Conservation (phyloP, 202 grass and related monocot species). For the Schoenoplectus triqueter region DNA sequence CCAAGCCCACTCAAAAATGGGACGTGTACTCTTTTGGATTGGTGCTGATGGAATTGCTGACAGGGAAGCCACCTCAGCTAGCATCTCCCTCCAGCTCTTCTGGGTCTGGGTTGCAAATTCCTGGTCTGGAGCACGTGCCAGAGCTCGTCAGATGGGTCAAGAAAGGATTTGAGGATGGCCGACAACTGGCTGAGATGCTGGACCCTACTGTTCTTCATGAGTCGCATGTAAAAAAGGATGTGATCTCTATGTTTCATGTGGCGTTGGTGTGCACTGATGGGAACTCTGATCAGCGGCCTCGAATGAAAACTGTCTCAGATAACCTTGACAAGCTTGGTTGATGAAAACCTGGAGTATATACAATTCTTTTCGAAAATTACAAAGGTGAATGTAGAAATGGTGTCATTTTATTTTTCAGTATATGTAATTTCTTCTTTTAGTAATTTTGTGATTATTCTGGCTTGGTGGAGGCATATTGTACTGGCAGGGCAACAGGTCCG, state of each 20-base stretch:
- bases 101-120: constrained; percentile 21
- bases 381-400: constrained; percentile 29
- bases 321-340: constrained; percentile 69
- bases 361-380: constrained; percentile 5
- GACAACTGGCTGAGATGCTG: constrained; percentile 63
- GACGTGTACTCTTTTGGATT: constrained; percentile 83
- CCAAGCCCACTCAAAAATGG: constrained; percentile 52
- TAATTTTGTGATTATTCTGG: constrained; percentile 31
- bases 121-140: constrained; percentile 34
- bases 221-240: constrained; percentile 60
- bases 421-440: constrained; percentile 28
- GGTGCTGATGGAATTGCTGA: constrained; percentile 73
- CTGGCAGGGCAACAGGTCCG: not conserved
- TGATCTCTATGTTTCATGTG: constrained; percentile 67
- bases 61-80: constrained; percentile 62
- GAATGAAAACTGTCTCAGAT: constrained; percentile 75
- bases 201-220: constrained; percentile 55
- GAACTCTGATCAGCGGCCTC: constrained; percentile 57
- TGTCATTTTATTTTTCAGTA: constrained; percentile 22
- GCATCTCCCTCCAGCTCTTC: constrained; percentile 52
- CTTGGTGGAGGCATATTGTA: not conserved
- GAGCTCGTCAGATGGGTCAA: constrained; percentile 72
- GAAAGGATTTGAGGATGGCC: constrained; percentile 61
- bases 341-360: constrained; percentile 13
- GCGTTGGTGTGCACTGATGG: constrained; percentile 58